A percentile compares a stretch with the other conserved stretches of the same genome.
phyloP scores from a whole-genome alignment of 225 moss, liverwort and hornwort genomes.

The Bryum argenteum region DNA sequence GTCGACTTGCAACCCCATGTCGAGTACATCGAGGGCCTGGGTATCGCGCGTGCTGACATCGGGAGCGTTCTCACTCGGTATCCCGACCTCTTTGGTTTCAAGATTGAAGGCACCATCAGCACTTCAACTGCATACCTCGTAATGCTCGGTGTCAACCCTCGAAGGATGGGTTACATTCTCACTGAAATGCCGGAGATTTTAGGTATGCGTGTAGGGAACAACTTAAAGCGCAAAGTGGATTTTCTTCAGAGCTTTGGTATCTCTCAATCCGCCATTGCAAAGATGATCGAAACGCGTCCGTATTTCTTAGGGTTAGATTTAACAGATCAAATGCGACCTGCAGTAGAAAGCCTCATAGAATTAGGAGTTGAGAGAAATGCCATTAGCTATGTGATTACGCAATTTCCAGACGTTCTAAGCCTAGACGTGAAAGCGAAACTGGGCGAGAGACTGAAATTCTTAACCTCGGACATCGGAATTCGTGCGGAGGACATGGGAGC shows the following conservation, averaged over 20 bases:
- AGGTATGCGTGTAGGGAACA: constrained; percentile 66
- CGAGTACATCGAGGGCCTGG: constrained; percentile 71
- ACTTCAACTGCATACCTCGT: constrained; percentile 71
- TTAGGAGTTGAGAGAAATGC: constrained; percentile 60
- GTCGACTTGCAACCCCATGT: constrained; percentile 82
- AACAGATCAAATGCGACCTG: constrained; percentile 64
- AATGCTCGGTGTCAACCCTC: constrained; percentile 56
- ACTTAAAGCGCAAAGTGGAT: constrained; percentile 68
- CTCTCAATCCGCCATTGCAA: constrained; percentile 61
- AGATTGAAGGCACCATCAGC: constrained; percentile 94
- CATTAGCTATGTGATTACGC: constrained; percentile 58
- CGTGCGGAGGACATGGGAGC: constrained; percentile 48
- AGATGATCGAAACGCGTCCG: constrained; percentile 76
- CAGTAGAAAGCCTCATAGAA: constrained; percentile 58
- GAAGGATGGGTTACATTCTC: constrained; percentile 44
- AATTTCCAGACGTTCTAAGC: constrained; percentile 75
- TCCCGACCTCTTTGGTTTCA: constrained; percentile 82
- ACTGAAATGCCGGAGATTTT: constrained; percentile 56
- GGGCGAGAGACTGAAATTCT: constrained; percentile 67
- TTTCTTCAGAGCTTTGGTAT: constrained; percentile 64
- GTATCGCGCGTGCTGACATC: constrained; percentile 63
- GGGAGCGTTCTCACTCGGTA: constrained; percentile 77
- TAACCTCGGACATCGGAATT: constrained; percentile 62
- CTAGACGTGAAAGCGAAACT: constrained; percentile 67
- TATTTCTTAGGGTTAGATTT: constrained; percentile 72